phyloP scores from a whole-genome alignment of 2,329 filamentous ascomycete species.

The Beauveria bassiana region DNA sequence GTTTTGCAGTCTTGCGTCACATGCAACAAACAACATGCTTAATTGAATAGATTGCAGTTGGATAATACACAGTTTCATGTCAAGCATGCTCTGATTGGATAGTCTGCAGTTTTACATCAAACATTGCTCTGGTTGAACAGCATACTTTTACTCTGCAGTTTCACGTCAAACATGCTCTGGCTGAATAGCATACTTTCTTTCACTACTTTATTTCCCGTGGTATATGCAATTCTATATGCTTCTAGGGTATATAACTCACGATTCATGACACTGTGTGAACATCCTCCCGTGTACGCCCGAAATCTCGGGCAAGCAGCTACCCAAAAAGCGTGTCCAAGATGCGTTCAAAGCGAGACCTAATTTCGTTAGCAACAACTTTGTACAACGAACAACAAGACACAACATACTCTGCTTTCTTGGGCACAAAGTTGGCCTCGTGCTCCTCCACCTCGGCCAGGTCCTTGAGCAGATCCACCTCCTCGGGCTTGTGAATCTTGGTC shows the following conservation, averaged over 20 bases:
- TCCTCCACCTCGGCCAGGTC: constrained; percentile 61
- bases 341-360: constrained; percentile 15
- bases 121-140: no score
- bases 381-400: neutral
- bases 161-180: no score
- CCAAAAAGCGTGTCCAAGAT: constrained; percentile 17
- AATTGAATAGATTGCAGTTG: neutral
- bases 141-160: no score
- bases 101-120: neutral
- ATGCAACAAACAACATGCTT: no score
- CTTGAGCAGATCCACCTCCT: constrained; percentile 54
- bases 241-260: neutral
- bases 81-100: no score
- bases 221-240: neutral
- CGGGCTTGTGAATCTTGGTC: constrained; percentile 47
- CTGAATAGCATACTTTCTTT: no score
- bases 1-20: no score
- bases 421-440: constrained; percentile 55
- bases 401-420: constrained; percentile 42
- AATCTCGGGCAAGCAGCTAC: neutral
- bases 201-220: neutral
- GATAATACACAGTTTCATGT: no score
- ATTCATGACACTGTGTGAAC: neutral
- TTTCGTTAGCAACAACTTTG: neutral
- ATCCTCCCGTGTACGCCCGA: neutral